Conservation (phyloP, 129 eudicot genomes). For the Deinandra increscens region DNA sequence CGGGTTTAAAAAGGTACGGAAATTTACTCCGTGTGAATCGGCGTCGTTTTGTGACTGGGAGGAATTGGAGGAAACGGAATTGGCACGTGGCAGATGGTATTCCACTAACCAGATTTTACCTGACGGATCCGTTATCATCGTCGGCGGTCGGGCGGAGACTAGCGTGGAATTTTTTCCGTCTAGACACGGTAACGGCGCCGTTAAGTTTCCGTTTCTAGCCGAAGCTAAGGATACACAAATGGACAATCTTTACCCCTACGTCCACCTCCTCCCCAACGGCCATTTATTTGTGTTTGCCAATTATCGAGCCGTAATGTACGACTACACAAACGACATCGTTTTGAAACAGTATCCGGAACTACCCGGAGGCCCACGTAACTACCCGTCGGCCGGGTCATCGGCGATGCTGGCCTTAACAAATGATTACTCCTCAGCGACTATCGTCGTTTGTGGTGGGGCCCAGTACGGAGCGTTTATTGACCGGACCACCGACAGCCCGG, state of each 20-base stretch:
- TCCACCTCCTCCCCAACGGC: slow-evolving; percentile 69
- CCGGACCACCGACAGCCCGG: slow-evolving; percentile 40
- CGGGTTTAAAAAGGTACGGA: slow-evolving; percentile 55
- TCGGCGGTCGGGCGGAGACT: slow-evolving; percentile 51
- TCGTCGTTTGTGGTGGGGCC: slow-evolving; percentile 83
- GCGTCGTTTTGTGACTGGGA: slow-evolving; percentile 58
- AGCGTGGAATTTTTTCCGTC: slow-evolving; percentile 65
- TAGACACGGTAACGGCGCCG: slow-evolving; percentile 29
- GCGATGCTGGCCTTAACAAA: slow-evolving; percentile 64
- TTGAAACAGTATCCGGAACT: slow-evolving; percentile 42
- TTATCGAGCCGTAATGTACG: slow-evolving; percentile 57
- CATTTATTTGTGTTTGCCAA: slow-evolving; percentile 71
- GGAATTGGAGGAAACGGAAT: slow-evolving; percentile 45
- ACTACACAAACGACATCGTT: slow-evolving; percentile 33
- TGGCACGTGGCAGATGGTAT: slow-evolving; percentile 73
- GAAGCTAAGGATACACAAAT: slow-evolving; percentile 50
- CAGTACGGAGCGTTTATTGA: slow-evolving; percentile 56
- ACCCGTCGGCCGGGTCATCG: slow-evolving; percentile 88
- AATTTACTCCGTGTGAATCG: slow-evolving; percentile 54
- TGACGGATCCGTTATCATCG: slow-evolving; percentile 55
- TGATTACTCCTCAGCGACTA: slow-evolving; percentile 50
- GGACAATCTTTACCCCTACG: slow-evolving; percentile 79
- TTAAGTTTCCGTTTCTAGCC: slow-evolving; percentile 46
- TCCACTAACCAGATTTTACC: slow-evolving; percentile 70
- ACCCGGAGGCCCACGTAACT: slow-evolving; percentile 76